Evolutionary conservation across 2,329 filamentous ascomycete species (phyloP).

Genomic region (Fulvia fulva): DNA sequence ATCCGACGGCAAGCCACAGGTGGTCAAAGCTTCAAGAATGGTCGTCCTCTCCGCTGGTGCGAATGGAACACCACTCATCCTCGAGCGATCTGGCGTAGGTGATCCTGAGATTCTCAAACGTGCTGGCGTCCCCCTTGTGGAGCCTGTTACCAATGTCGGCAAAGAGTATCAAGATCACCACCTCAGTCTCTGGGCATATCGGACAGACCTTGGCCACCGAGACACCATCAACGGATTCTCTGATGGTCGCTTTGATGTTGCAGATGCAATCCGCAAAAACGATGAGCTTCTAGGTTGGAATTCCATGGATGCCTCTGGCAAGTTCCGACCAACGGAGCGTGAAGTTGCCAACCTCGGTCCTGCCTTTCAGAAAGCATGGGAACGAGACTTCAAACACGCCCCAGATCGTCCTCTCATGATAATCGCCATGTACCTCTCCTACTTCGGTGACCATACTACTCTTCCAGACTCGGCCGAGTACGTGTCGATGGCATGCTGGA

Average conservation of each 20-base stretch:
- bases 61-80: constrained; percentile 53
- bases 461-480: constrained; percentile 40
- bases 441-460: constrained; percentile 24
- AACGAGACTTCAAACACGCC: constrained; percentile 48
- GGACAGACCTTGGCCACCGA: constrained; percentile 40
- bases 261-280: constrained; percentile 43
- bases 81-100: constrained; percentile 61
- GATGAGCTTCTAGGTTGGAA: constrained; percentile 56
- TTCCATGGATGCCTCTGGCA: constrained; percentile 49
- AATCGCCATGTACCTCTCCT: constrained; percentile 34
- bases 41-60: constrained; percentile 58
- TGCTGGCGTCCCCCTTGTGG: constrained; percentile 28
- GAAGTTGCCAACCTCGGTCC: constrained; percentile 51
- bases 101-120: constrained; percentile 11
- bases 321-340: constrained; percentile 52
- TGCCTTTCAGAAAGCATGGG: constrained; percentile 52
- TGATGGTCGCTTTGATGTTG: constrained; percentile 44
- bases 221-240: constrained; percentile 53
- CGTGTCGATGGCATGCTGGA: constrained; percentile 49
- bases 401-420: constrained; percentile 49
- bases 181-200: constrained; percentile 51
- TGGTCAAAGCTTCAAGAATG: constrained; percentile 51
- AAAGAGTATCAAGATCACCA: constrained; percentile 31
- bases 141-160: constrained; percentile 10
- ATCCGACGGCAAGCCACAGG: neutral